Percentiles rank a stretch among this genome's conserved stretches.
phyloP scores from a whole-genome alignment of 2,329 filamentous ascomycete genomes.

The Thielaviopsis populi region DNA sequence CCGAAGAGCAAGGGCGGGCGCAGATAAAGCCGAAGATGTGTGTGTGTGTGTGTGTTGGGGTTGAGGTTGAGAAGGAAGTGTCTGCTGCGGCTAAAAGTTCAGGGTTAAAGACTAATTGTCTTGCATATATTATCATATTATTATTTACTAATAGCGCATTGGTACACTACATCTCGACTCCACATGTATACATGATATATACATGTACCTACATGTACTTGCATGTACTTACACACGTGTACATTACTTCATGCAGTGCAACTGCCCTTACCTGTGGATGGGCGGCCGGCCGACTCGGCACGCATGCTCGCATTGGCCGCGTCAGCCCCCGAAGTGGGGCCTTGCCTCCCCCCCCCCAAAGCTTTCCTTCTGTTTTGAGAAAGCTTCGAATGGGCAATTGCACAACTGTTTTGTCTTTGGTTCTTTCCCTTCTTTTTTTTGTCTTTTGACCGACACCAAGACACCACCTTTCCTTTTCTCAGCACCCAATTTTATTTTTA shows the following conservation, averaged over 20 bases:
- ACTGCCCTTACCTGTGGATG: background rate
- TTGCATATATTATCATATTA: background rate
- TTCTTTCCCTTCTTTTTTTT: background rate
- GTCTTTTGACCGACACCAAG: background rate
- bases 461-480: background rate
- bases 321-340: background rate
- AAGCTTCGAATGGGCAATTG: background rate
- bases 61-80: background rate
- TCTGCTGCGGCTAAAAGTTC: no score
- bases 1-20: constrained; percentile 18
- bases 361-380: background rate
- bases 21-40: constrained; percentile 17
- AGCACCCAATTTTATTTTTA: background rate
- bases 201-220: no score
- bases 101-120: background rate
- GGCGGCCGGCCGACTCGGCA: background rate
- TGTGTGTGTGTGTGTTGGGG: background rate
- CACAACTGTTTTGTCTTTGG: background rate
- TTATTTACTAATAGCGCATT: constrained; percentile 1
- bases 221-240: no score
- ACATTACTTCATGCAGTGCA: no score
- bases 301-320: background rate
- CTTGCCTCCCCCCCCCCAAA: background rate
- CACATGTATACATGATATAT: no score
- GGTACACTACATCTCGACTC: background rate